These are phyloP conservation scores for Ampelocalamus luodianensis DNA, from an alignment of 176 grass and related monocot species.

Conservation along the genomic window DNA sequence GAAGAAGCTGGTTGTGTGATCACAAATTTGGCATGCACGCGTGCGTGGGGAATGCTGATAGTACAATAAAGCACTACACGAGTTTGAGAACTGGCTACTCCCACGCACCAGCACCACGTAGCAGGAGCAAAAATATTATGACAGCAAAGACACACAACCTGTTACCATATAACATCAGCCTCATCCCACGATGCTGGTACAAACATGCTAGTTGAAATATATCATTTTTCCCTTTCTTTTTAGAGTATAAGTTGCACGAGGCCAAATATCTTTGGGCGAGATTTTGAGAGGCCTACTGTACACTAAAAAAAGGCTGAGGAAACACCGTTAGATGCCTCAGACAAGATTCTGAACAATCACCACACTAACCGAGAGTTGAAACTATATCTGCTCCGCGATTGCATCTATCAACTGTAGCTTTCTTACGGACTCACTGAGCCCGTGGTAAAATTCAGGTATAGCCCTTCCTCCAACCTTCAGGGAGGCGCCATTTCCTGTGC, in stretches of 20 bases:
- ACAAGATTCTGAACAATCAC: conserved; percentile 30
- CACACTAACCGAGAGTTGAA: not conserved
- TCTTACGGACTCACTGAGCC: not conserved
- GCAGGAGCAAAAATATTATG: not conserved
- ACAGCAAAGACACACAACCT: not conserved
- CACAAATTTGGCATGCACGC: not conserved
- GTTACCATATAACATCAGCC: not conserved
- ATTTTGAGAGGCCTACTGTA: conserved; percentile 11
- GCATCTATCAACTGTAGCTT: conserved; percentile 9
- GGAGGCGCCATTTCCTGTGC: conserved; percentile 83
- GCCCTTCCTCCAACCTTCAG: conserved; percentile 54
- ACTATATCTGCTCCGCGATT: not conserved
- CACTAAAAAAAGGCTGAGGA: conserved; percentile 12
- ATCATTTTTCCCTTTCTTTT: not conserved
- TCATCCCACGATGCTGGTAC: not conserved
- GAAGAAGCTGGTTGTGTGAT: too few relatives aligned
- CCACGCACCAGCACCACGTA: not conserved
- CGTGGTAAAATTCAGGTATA: conserved; percentile 17
- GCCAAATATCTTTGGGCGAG: not conserved
- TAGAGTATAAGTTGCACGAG: not conserved
- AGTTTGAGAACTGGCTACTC: too few relatives aligned
- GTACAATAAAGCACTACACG: too few relatives aligned
- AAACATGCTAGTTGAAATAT: conserved; percentile 1
- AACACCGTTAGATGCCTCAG: conserved; percentile 9
- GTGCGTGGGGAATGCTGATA: not conserved